Percentiles rank a stretch among this genome's conserved stretches.
Evolutionary conservation across 1,284 basidiomycete genomes (phyloP).

Genomic region (Melanopsichium pennsylvanicum): DNA sequence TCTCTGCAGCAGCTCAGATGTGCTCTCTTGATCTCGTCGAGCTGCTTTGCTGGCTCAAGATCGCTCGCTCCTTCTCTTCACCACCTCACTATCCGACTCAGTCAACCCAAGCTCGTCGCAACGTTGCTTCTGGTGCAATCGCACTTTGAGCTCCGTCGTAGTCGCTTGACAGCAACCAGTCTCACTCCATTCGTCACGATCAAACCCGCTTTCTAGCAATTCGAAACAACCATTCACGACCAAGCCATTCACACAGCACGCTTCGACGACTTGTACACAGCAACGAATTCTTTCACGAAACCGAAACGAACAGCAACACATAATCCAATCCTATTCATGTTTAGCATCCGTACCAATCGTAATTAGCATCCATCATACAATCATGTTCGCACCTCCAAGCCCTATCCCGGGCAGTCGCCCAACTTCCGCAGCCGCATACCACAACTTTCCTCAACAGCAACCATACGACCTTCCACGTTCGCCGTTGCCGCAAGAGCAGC

Average conservation of each 20-base stretch:
- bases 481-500: constrained; percentile 10
- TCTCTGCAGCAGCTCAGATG: too few species aligned
- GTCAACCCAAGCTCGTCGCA: neutral
- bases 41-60: neutral
- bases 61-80: neutral
- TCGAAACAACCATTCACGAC: too few species aligned
- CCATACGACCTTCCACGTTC: constrained; percentile 24
- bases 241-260: too few species aligned
- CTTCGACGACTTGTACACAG: too few species aligned
- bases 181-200: too few species aligned
- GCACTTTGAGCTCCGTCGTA: neutral
- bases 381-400: constrained; percentile 49
- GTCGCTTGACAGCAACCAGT: neutral
- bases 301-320: too few species aligned
- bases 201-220: too few species aligned
- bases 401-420: constrained; percentile 26
- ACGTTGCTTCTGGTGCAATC: constrained; percentile 7
- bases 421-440: constrained; percentile 30
- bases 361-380: neutral
- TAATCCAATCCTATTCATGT: too few species aligned
- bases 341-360: too few species aligned
- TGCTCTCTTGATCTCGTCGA: too few species aligned
- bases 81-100: constrained; percentile 3
- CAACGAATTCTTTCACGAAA: too few species aligned
- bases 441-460: constrained; percentile 10